A percentile compares a stretch with the other conserved stretches of the same genome.
phyloP scores from a whole-genome alignment of 345 rosid species.

The Rubroshorea leprosula region DNA sequence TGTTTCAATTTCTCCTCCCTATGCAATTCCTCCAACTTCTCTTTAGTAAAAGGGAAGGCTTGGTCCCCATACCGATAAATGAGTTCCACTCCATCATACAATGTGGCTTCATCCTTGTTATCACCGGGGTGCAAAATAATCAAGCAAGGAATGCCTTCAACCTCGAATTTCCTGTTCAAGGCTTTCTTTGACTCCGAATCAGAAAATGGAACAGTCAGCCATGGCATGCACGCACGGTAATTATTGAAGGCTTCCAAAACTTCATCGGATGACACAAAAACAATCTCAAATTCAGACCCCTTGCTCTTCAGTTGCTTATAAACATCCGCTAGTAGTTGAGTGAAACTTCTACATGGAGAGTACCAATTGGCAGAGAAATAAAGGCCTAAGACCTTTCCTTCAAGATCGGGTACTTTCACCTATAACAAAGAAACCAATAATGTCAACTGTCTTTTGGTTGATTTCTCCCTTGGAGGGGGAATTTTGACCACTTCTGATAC shows the following conservation, averaged over 20 bases:
- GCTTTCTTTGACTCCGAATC: constrained; percentile 52
- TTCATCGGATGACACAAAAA: constrained; percentile 57
- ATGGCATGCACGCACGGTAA: constrained; percentile 50
- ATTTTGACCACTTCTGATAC: too few species aligned
- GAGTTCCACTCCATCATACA: constrained; percentile 40
- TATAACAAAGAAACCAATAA: neutral
- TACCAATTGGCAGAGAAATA: too few species aligned
- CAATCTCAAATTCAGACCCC: constrained; percentile 42
- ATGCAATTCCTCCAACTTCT: constrained; percentile 39
- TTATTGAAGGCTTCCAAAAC: constrained; percentile 42
- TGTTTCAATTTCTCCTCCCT: constrained; percentile 39
- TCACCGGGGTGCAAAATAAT: constrained; percentile 40
- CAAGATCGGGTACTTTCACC: too few species aligned
- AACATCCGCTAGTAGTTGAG: constrained; percentile 18
- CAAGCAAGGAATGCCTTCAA: constrained; percentile 55
- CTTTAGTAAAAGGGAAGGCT: constrained; percentile 50
- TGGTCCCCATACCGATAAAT: constrained; percentile 39
- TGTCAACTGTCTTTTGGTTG: too few species aligned
- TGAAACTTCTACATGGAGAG: constrained; percentile 25
- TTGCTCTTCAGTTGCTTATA: constrained; percentile 36
- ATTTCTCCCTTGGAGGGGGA: too few species aligned
- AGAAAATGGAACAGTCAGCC: constrained; percentile 53
- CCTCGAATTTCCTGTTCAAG: constrained; percentile 32
- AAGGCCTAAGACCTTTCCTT: too few species aligned
- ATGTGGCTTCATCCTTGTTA: constrained; percentile 26